These are phyloP conservation scores for Epichloe bromicola DNA, from an alignment of 2,329 filamentous ascomycete species.

Conservation along the genomic window DNA sequence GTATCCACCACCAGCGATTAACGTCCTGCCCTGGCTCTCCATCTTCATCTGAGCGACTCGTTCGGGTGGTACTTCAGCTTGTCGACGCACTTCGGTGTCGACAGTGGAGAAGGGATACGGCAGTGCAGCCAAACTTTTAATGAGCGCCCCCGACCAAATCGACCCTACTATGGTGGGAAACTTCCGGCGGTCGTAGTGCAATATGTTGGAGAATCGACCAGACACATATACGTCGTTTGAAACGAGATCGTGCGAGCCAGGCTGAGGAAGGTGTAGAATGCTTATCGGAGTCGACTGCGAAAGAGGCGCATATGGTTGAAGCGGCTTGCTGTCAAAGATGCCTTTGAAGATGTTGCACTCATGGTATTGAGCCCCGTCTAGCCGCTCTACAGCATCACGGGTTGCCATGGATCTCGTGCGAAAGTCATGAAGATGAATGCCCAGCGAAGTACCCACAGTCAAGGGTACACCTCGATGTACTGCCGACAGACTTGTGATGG, in stretches of 20 bases:
- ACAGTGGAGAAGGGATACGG: constrained; percentile 54
- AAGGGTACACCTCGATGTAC: constrained; percentile 54
- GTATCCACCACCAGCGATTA: constrained; percentile 81
- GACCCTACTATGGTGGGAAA: constrained; percentile 68
- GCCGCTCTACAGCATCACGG: constrained; percentile 22
- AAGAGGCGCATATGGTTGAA: constrained; percentile 53
- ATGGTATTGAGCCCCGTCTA: constrained; percentile 17
- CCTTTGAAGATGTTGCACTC: constrained; percentile 19
- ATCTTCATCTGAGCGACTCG: constrained; percentile 41
- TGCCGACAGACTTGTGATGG: constrained; percentile 71
- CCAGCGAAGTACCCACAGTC: constrained; percentile 71
- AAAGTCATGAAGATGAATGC: constrained; percentile 72
- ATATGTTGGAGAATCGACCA: constrained; percentile 75
- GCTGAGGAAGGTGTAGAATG: constrained; percentile 61
- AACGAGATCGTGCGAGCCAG: constrained; percentile 37
- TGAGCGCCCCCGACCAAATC: constrained; percentile 69
- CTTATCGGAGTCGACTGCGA: constrained; percentile 72
- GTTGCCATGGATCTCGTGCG: constrained; percentile 30
- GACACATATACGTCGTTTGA: constrained; percentile 78
- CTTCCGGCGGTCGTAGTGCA: constrained; percentile 78
- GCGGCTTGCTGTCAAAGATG: constrained; percentile 39
- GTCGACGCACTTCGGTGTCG: constrained; percentile 44
- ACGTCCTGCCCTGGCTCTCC: constrained; percentile 42
- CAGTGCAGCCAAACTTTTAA: constrained; percentile 60
- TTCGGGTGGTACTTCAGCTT: constrained; percentile 40